phyloP scores from a whole-genome alignment of 768 basidiomycete species.

The Panaeolus papilionaceus region DNA sequence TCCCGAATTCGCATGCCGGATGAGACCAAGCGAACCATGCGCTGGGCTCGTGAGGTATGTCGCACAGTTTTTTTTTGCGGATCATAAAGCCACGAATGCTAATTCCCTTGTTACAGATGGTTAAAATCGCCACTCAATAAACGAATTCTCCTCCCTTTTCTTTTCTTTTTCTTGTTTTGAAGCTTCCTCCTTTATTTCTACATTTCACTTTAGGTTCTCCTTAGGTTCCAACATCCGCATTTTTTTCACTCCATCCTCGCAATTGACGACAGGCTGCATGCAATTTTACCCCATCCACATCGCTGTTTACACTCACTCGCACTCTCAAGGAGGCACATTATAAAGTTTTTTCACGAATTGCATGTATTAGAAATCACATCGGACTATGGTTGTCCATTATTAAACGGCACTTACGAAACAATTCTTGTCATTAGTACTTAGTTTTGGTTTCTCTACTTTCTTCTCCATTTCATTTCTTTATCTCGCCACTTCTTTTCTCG shows the following conservation, averaged over 20 bases:
- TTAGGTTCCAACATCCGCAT: constrained; percentile 14
- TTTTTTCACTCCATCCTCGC: constrained; percentile 35
- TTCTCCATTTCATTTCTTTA: constrained; percentile 9
- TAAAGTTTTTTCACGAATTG: constrained; percentile 49
- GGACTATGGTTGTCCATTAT: constrained; percentile 27
- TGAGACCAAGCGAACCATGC: constrained; percentile 88
- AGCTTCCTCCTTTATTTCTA: constrained; percentile 26
- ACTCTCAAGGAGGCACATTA: constrained; percentile 79
- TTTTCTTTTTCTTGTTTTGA: constrained; percentile 29
- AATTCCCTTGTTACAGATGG: constrained; percentile 56
- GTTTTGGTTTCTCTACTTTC: constrained; percentile 10
- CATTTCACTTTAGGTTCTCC: constrained; percentile 24
- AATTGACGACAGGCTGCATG: constrained; percentile 49
- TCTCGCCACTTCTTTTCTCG: constrained; percentile 6
- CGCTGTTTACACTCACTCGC: constrained; percentile 44
- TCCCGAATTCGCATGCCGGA: constrained; percentile 73
- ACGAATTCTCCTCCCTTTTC: constrained; percentile 32
- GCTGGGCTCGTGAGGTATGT: constrained; percentile 92
- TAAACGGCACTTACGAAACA: constrained; percentile 26
- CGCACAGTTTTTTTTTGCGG: not conserved
- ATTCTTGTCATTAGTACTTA: constrained; percentile 23
- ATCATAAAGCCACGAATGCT: constrained; percentile 12
- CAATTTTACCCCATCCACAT: constrained; percentile 46
- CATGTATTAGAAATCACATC: constrained; percentile 58
- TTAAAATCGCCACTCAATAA: constrained; percentile 81